Conservation (phyloP, 495 filamentous ascomycete species). For the Aspergillus coremiiformis region DNA sequence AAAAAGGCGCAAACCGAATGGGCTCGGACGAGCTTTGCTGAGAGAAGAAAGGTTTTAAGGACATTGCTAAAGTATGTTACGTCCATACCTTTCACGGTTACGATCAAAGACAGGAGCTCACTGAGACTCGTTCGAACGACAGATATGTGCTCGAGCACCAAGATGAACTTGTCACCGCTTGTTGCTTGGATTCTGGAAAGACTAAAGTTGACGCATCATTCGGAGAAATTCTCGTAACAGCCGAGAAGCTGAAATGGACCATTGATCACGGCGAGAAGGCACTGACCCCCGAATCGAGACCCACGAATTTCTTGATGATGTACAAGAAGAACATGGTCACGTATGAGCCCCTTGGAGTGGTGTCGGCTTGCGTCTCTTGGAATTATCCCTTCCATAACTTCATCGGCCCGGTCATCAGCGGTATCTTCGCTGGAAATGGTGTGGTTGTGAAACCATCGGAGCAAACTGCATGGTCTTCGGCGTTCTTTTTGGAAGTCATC, state of each 20-base stretch:
- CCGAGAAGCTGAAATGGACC: conserved; percentile 92
- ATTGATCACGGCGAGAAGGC: conserved; percentile 85
- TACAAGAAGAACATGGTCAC: conserved; percentile 90
- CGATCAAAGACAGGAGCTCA: not conserved
- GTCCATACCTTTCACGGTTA: not conserved
- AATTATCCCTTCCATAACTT: conserved; percentile 97
- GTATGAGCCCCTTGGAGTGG: conserved; percentile 90
- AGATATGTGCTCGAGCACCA: conserved; percentile 83
- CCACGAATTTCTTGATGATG: conserved; percentile 82
- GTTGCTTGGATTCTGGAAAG: conserved; percentile 95
- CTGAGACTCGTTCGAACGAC: not conserved
- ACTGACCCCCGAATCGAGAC: conserved; percentile 60
- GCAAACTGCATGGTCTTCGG: conserved; percentile 82
- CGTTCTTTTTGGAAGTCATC: conserved; percentile 71
- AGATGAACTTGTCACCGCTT: conserved; percentile 73
- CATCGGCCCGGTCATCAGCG: conserved; percentile 81
- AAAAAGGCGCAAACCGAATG: conserved; percentile 70
- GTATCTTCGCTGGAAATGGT: conserved; percentile 87
- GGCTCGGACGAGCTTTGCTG: conserved; percentile 68
- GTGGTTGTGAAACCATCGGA: conserved; percentile 90
- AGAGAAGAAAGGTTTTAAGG: conserved; percentile 72
- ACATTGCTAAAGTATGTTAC: conserved; percentile 64
- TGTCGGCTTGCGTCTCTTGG: conserved; percentile 91
- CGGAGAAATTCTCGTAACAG: conserved; percentile 88
- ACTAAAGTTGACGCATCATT: conserved; percentile 88